Evolutionary conservation across 2,329 filamentous ascomycete genomes (phyloP), one percentile per base, ranked within the genome.

Genomic region (Volutella citrinella): DNA sequence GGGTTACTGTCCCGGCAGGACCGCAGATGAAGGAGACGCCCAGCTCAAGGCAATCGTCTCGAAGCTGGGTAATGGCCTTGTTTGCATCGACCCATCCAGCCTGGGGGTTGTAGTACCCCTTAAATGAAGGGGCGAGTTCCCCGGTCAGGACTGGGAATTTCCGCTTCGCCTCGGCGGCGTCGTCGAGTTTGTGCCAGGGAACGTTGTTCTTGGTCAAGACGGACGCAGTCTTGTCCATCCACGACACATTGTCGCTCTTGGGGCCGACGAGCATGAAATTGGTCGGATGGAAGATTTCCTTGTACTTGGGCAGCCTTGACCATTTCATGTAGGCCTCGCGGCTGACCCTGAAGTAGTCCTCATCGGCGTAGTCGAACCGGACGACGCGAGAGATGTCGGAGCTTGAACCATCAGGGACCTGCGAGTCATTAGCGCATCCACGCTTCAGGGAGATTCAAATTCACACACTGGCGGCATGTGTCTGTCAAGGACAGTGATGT

Each of bases 301-400:
- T 32, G 13, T 48, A 48, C 15, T 43, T 48, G 10, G 30, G 36
- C 1, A 29, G 13, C 15, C 22, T 27, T 1, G 31, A 33, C 46
- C 45, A 48, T 7, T 30, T 32, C 12, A 18, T 19, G 26, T 48
- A 48, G 3, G 45, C 46, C 10, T 48, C 42, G 9, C 39, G 34
- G 6, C 75, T 80, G 15, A 86, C 70, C 17, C 61, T 58, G 6
- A 77, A 69, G 54, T 86, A 87, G 11, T 73, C 66, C 1, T 69
- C 59, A 42, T 80, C 71, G 12, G 76, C 76, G 45, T 87, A 87
- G 62, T 87, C 82, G 31, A 56, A 46, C 5, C 61, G 54, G 24
- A 64, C 52, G 19, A 64, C 52, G 19, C 60, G 56, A 6, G 60
- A 64, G 10, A 58, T 53, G 42, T 64, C 59, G 27, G 56, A 53